These are phyloP conservation scores for Durio zibethinus DNA, from an alignment of 345 rosid species.

Conservation along the genomic window DNA sequence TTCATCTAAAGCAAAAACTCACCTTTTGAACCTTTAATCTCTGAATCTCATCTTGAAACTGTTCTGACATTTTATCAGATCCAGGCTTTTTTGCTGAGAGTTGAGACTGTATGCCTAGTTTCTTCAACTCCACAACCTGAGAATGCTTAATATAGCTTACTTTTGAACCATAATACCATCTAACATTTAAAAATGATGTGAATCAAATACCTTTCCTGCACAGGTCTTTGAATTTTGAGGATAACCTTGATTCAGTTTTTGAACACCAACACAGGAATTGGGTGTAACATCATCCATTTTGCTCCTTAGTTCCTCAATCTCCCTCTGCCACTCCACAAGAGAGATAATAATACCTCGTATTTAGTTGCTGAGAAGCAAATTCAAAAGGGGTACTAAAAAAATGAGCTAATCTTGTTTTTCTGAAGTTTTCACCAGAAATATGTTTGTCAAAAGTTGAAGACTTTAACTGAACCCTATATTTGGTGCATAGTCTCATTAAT, in stretches of 20 bases:
- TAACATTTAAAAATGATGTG: background rate
- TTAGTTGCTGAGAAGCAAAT: background rate
- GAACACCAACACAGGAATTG: constrained; percentile 41
- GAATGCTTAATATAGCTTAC: constrained; percentile 12
- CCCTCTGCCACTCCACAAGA: constrained; percentile 43
- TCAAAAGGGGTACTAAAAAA: background rate
- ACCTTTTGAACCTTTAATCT: constrained; percentile 86
- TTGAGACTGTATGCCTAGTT: constrained; percentile 51
- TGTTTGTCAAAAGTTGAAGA: background rate
- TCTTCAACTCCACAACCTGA: constrained; percentile 61
- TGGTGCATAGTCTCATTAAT: background rate
- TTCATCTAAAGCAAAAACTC: constrained; percentile 14
- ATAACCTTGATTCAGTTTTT: constrained; percentile 44
- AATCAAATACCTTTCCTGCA: constrained; percentile 49
- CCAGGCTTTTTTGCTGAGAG: constrained; percentile 52
- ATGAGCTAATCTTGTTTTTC: background rate
- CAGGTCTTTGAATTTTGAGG: constrained; percentile 52
- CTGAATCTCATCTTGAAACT: constrained; percentile 56
- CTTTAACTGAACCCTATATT: background rate
- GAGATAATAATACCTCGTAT: background rate
- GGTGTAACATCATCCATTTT: constrained; percentile 45
- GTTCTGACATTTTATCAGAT: constrained; percentile 46
- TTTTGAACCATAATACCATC: background rate
- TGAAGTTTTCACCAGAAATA: background rate
- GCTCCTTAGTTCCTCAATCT: constrained; percentile 55